Evolutionary conservation across 306 rosid species (phyloP), one percentile per base, ranked within the genome.

Genomic region (apple (Malus domestica)): DNA sequence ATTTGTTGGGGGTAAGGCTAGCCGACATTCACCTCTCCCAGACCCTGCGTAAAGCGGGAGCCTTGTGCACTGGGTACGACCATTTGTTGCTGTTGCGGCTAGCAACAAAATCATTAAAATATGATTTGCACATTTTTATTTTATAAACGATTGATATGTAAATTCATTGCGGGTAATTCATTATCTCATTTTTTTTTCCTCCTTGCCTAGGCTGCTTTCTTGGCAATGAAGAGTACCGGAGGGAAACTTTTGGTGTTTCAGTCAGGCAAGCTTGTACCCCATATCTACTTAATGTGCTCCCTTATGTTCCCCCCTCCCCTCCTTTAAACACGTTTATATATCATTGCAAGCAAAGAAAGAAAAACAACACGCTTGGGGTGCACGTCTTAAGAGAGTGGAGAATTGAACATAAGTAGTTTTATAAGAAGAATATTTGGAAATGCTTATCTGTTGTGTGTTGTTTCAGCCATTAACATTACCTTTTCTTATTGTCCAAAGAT

Each of bases 161-260:
- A 35, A 51, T 54, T 35, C 57, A 22, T 73, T 54, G 72, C n/a
- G 35, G 38, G 18, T 52, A 71, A 66, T 46, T 29, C 64, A 76
- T 60, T 55, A 18, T 30, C 62, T 13, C 10, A 2, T 42, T 73
- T 23, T 19, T 75, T 68, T 77, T 70, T 65, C 20, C 33, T 51
- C 33, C 73, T 61, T 55, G 19, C 61, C 68, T 78, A 95, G 99
- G 97, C 97, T 52, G 97, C 99, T 82, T 92, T 95, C 76, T 84
- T 95, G 84, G 97, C 99, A 68, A 95, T 90, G 91, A 95, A 92
- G 90, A 85, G 87, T 74, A 89, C 87, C 8, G 97, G 99, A 85
- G 99, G 97, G 71, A 95, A 95, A 77, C 85, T 95, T 63, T 42
- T 95, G 97, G 96, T 88, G 68, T 95, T 95, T 86, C 99, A 92